These are phyloP conservation scores for Escallonia rubra DNA, from an alignment of 129 eudicot genomes.

Conservation along the genomic window DNA sequence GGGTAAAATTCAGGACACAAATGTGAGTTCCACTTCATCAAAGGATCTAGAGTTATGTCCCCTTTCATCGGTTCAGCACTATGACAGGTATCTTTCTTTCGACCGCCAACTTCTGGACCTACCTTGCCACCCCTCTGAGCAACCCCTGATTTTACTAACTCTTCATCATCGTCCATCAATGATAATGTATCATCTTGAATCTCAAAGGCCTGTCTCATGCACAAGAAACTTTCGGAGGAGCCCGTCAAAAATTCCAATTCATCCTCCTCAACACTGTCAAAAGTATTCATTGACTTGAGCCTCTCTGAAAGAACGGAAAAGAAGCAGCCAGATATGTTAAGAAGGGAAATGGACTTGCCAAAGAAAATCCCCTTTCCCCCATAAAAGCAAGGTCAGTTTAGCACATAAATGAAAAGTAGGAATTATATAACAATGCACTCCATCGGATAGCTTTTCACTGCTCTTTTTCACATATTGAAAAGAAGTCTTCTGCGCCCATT, in stretches of 20 bases:
- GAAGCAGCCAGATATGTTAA: neutral
- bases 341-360: neutral
- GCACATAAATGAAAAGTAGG: too few relatives aligned
- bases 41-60: slow-evolving; percentile 14
- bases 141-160: slow-evolving; percentile 21
- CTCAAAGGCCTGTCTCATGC: slow-evolving; percentile 26
- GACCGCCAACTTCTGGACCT: slow-evolving; percentile 27
- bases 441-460: too few relatives aligned
- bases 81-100: slow-evolving; percentile 39
- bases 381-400: too few relatives aligned
- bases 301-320: slow-evolving; percentile 41
- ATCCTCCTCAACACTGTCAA: slow-evolving; percentile 69
- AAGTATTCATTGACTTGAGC: slow-evolving; percentile 46
- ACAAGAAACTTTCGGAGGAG: slow-evolving; percentile 41
- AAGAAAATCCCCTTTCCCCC: too few relatives aligned
- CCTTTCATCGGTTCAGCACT: slow-evolving; percentile 53
- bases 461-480: too few relatives aligned
- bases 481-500: too few relatives aligned
- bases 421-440: too few relatives aligned
- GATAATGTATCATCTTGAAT: slow-evolving; percentile 31
- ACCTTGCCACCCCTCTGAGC: slow-evolving; percentile 21
- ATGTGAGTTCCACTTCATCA: slow-evolving; percentile 20
- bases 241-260: slow-evolving; percentile 69
- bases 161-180: slow-evolving; percentile 30
- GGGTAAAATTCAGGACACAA: slow-evolving; percentile 42